Evolutionary conservation across 495 filamentous ascomycete species (phyloP).

Genomic region (Lasiosphaeria miniovina): DNA sequence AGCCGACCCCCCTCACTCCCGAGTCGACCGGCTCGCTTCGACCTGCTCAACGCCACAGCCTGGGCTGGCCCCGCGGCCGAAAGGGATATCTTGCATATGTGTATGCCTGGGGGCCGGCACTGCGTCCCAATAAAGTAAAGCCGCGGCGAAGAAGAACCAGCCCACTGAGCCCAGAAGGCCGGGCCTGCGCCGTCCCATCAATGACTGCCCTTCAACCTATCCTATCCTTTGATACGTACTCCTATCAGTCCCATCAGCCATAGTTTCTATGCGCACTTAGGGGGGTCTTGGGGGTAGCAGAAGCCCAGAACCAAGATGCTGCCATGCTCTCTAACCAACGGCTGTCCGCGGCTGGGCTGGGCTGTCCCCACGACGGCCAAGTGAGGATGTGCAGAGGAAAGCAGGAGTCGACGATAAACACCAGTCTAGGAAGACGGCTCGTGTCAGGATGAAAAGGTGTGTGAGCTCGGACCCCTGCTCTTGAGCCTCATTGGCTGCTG

Average conservation of each 20-base stretch:
- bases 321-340: slow-evolving; percentile 14
- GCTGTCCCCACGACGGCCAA: slow-evolving; percentile 19
- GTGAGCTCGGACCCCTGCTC: slow-evolving; percentile 34
- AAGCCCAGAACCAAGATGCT: slow-evolving; percentile 16
- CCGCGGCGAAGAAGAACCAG: slow-evolving; percentile 15
- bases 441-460: slow-evolving; percentile 32
- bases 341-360: slow-evolving; percentile 10
- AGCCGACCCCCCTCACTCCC: background rate
- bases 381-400: slow-evolving; percentile 21
- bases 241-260: background rate
- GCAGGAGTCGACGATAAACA: slow-evolving; percentile 17
- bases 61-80: slow-evolving; percentile 18
- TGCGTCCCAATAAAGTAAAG: slow-evolving; percentile 17
- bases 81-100: slow-evolving; percentile 21
- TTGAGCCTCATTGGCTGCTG: slow-evolving; percentile 35
- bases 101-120: slow-evolving; percentile 12
- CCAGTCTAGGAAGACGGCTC: slow-evolving; percentile 25
- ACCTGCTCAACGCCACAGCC: slow-evolving; percentile 13
- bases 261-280: background rate
- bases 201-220: background rate
- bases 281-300: background rate
- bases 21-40: slow-evolving; percentile 10
- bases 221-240: background rate
- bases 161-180: slow-evolving; percentile 5
- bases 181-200: background rate